Conservation (phyloP, 306 rosid species). For the Pyrus bretschneideri region DNA sequence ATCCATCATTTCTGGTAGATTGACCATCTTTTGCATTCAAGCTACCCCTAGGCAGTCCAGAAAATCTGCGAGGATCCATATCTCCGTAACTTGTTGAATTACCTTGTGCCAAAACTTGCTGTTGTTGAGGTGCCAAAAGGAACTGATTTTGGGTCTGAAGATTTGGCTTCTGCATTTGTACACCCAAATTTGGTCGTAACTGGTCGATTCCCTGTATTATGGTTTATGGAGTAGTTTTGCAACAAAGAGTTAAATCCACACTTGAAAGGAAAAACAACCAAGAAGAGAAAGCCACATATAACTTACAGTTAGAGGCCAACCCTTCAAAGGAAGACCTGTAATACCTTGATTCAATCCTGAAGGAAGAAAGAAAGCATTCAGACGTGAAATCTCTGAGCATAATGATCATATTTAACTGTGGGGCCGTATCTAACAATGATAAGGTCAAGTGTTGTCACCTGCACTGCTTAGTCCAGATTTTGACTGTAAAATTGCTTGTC, state of each 20-base stretch:
- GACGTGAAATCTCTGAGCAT: not conserved
- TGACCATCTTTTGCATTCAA: slow-evolving; percentile 70
- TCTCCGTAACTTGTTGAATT: slow-evolving; percentile 60
- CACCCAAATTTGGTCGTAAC: slow-evolving; percentile 68
- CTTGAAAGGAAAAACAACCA: not conserved
- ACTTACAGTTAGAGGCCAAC: slow-evolving; percentile 96
- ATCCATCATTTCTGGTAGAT: slow-evolving; percentile 61
- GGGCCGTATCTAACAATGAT: not conserved
- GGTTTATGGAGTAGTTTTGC: slow-evolving; percentile 2
- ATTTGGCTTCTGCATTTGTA: slow-evolving; percentile 79
- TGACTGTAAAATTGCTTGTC: slow-evolving; percentile 77
- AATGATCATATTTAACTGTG: not conserved
- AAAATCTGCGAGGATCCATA: slow-evolving; percentile 69
- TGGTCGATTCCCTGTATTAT: slow-evolving; percentile 72
- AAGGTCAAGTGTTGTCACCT: slow-evolving; percentile 34
- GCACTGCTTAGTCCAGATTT: slow-evolving; percentile 78
- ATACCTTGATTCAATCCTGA: slow-evolving; percentile 75
- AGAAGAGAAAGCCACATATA: slow-evolving; percentile 6
- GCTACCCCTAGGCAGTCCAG: slow-evolving; percentile 42
- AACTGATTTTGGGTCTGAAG: slow-evolving; percentile 69
- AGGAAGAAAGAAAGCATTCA: slow-evolving; percentile 17
- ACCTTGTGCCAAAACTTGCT: slow-evolving; percentile 65
- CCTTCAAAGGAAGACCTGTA: slow-evolving; percentile 77
- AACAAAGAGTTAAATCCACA: not conserved
- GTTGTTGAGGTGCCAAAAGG: slow-evolving; percentile 72